A percentile compares a stretch with the other conserved stretches of the same genome.
Evolutionary conservation across 208 protist genomes (phyloP).

Genomic region (Willaertia magna): DNA sequence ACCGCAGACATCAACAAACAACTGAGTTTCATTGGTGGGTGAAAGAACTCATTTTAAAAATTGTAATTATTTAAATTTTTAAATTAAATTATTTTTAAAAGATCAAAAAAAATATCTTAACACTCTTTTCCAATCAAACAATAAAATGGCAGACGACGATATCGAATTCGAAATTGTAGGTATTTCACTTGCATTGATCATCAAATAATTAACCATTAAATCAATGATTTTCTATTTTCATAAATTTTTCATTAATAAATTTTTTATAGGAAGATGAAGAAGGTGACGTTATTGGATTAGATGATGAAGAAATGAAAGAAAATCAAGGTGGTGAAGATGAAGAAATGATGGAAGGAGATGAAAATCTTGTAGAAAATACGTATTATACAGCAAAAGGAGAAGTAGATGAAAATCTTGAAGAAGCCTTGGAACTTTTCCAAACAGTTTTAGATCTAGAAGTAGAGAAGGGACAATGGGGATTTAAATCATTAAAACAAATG

Average conservation of each 20-base stretch:
- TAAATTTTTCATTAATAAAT: background rate
- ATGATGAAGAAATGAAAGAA: background rate
- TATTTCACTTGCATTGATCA: background rate
- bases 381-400: background rate
- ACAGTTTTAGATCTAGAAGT: background rate
- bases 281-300: background rate
- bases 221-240: background rate
- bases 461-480: background rate
- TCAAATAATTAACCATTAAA: background rate
- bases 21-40: no score
- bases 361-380: background rate
- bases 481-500: conserved; percentile 2
- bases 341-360: background rate
- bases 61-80: no score
- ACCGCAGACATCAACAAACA: no score
- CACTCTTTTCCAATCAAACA: no score
- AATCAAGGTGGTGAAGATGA: background rate
- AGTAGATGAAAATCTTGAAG: background rate
- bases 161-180: background rate
- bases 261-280: background rate
- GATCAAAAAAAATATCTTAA: no score
- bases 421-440: conserved; percentile 4
- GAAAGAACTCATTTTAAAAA: no score
- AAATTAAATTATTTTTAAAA: no score
- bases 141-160: background rate